Conservation (phyloP, 768 basidiomycete genomes). For the Naganishia onofrii region DNA sequence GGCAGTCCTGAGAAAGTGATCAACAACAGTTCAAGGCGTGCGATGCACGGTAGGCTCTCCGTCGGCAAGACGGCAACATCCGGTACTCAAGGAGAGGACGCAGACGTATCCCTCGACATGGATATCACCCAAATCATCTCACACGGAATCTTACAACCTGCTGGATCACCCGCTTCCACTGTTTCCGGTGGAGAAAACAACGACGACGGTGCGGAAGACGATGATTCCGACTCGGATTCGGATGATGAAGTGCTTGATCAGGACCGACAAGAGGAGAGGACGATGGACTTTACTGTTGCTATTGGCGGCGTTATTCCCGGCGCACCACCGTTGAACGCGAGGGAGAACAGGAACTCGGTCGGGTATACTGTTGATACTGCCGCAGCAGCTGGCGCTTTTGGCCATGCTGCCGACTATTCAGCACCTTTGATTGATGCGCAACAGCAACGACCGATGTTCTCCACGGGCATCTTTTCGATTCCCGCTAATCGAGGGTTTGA, state of each 20-base stretch:
- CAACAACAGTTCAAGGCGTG: slow-evolving; percentile 18
- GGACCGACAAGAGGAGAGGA: slow-evolving; percentile 36
- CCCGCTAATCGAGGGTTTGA: slow-evolving; percentile 14
- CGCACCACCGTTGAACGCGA: slow-evolving; percentile 46
- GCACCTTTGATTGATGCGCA: slow-evolving; percentile 16
- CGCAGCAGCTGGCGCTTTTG: background rate
- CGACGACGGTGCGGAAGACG: slow-evolving; percentile 40
- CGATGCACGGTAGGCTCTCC: slow-evolving; percentile 14
- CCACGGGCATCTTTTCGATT: slow-evolving; percentile 27
- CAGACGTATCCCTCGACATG: slow-evolving; percentile 31
- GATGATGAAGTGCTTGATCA: slow-evolving; percentile 24
- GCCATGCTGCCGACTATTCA: background rate
- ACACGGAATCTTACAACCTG: background rate
- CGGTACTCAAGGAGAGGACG: background rate
- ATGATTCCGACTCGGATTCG: slow-evolving; percentile 39
- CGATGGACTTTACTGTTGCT: slow-evolving; percentile 53
- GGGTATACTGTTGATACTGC: slow-evolving; percentile 41
- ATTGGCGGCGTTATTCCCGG: slow-evolving; percentile 49
- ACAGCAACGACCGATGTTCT: slow-evolving; percentile 5
- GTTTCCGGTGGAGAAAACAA: slow-evolving; percentile 10
- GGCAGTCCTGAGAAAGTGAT: slow-evolving; percentile 19
- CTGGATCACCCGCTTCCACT: slow-evolving; percentile 29
- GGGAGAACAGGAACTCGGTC: slow-evolving; percentile 38
- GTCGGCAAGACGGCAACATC: background rate
- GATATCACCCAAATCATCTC: slow-evolving; percentile 32